phyloP scores from a whole-genome alignment of 768 basidiomycete species.

The Lactarius trivialis region DNA sequence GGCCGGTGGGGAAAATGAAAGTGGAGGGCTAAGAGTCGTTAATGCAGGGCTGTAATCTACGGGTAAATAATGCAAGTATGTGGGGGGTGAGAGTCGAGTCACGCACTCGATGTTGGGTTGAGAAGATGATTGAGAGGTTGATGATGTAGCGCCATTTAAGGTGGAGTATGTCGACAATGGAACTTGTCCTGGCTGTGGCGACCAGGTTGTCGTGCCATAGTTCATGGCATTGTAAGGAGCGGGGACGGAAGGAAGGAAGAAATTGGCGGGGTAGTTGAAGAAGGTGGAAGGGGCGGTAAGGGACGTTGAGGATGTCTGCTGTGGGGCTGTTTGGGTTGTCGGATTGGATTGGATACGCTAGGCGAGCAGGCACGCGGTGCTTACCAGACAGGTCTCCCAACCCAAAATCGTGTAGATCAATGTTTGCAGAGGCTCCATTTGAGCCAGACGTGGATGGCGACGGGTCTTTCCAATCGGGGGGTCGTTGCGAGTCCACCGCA shows the following conservation, averaged over 20 bases:
- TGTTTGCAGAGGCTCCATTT: slow-evolving; percentile 28
- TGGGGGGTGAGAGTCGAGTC: background rate
- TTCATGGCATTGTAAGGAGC: slow-evolving; percentile 48
- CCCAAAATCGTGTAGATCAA: slow-evolving; percentile 24
- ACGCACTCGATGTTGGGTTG: slow-evolving; percentile 25
- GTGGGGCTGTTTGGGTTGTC: slow-evolving; percentile 26
- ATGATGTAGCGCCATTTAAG: slow-evolving; percentile 65
- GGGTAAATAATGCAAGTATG: slow-evolving; percentile 15
- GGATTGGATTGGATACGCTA: background rate
- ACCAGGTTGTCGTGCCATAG: slow-evolving; percentile 48
- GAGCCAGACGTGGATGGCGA: slow-evolving; percentile 25
- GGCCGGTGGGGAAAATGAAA: slow-evolving; percentile 16
- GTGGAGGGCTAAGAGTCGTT: slow-evolving; percentile 21
- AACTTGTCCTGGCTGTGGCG: slow-evolving; percentile 34
- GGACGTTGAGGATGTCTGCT: slow-evolving; percentile 37
- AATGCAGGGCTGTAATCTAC: slow-evolving; percentile 27
- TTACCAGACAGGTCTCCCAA: slow-evolving; percentile 24
- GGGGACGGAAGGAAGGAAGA: slow-evolving; percentile 36
- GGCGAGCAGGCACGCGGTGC: slow-evolving; percentile 14
- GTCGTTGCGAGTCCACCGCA: slow-evolving; percentile 28
- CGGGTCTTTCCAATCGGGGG: slow-evolving; percentile 35
- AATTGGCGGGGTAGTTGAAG: slow-evolving; percentile 32
- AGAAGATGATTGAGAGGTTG: slow-evolving; percentile 33
- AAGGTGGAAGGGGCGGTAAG: slow-evolving; percentile 35
- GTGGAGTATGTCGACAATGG: slow-evolving; percentile 74